Evolutionary conservation across 805 yeast genomes (phyloP).

Genomic region (Nakazawaea ernobii): DNA sequence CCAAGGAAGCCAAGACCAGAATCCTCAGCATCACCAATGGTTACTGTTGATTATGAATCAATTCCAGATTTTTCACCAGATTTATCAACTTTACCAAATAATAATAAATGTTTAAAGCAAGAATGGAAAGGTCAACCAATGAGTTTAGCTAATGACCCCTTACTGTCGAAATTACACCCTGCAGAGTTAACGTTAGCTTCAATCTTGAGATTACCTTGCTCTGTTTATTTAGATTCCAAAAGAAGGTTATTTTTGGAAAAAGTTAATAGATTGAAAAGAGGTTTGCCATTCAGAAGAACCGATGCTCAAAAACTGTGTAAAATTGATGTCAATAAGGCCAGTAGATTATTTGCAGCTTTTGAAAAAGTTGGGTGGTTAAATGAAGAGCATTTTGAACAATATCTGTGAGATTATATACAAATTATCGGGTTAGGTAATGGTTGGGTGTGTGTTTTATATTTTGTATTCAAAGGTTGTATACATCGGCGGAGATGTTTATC

Average conservation of each 20-base stretch:
- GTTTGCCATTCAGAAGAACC: constrained; percentile 85
- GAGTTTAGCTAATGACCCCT: constrained; percentile 80
- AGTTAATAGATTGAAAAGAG: constrained; percentile 64
- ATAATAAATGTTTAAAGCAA: constrained; percentile 68
- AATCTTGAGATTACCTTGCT: constrained; percentile 82
- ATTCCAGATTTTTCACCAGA: constrained; percentile 85
- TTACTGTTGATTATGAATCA: constrained; percentile 56
- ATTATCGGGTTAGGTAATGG: neutral
- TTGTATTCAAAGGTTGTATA: no score
- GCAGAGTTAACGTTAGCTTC: constrained; percentile 87
- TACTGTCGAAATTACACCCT: constrained; percentile 71
- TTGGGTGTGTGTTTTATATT: no score
- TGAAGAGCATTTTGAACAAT: constrained; percentile 59
- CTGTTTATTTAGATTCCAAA: constrained; percentile 73
- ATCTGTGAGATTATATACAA: constrained; percentile 18
- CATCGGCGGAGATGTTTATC: no score
- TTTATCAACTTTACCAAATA: constrained; percentile 57
- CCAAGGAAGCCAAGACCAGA: constrained; percentile 34
- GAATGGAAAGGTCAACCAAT: constrained; percentile 99
- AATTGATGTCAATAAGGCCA: constrained; percentile 94
- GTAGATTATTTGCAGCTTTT: constrained; percentile 82
- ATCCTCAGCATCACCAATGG: constrained; percentile 41
- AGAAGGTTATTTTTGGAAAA: constrained; percentile 86
- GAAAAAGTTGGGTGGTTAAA: constrained; percentile 91
- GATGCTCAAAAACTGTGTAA: constrained; percentile 98